These are phyloP conservation scores for Calocybe indica DNA, from an alignment of 768 basidiomycete species.

Conservation along the genomic window DNA sequence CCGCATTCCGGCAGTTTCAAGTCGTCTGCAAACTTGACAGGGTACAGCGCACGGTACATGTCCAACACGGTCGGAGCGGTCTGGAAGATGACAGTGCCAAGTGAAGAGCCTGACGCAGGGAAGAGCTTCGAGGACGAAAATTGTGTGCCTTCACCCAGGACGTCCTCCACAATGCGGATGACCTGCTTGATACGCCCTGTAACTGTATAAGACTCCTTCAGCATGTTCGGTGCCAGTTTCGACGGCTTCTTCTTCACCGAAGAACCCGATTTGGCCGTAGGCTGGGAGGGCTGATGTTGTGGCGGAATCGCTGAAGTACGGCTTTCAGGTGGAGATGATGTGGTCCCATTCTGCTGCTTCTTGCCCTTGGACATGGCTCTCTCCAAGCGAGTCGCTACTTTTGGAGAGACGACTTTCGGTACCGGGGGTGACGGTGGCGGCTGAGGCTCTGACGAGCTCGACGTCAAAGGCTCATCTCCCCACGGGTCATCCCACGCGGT, in stretches of 20 bases:
- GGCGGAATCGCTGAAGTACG: conserved; percentile 13
- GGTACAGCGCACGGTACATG: conserved; percentile 74
- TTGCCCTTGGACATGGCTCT: conserved; percentile 52
- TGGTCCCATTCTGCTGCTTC: conserved; percentile 30
- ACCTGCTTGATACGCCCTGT: conserved; percentile 52
- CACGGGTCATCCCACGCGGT: conserved; percentile 65
- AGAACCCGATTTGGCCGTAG: neutral
- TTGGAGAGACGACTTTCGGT: conserved; percentile 28
- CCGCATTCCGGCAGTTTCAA: conserved; percentile 46
- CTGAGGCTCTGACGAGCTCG: conserved; percentile 18
- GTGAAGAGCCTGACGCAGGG: conserved; percentile 24
- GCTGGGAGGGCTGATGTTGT: conserved; percentile 10
- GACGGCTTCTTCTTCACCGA: conserved; percentile 21
- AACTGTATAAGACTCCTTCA: conserved; percentile 56
- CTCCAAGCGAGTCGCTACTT: conserved; percentile 53
- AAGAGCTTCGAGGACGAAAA: conserved; percentile 56
- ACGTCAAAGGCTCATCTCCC: conserved; percentile 38
- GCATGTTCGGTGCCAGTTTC: conserved; percentile 11
- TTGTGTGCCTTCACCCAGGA: conserved; percentile 61
- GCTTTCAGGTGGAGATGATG: conserved; percentile 14
- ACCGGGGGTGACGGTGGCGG: conserved; percentile 24
- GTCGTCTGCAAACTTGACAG: conserved; percentile 46
- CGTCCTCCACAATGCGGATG: conserved; percentile 50
- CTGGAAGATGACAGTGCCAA: conserved; percentile 54
- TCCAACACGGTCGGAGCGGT: conserved; percentile 66